Percentiles rank a stretch among this genome's conserved stretches.
These are phyloP conservation scores for Polygonum aviculare DNA, from an alignment of 148 eudicot genomes.

Conservation along the genomic window DNA sequence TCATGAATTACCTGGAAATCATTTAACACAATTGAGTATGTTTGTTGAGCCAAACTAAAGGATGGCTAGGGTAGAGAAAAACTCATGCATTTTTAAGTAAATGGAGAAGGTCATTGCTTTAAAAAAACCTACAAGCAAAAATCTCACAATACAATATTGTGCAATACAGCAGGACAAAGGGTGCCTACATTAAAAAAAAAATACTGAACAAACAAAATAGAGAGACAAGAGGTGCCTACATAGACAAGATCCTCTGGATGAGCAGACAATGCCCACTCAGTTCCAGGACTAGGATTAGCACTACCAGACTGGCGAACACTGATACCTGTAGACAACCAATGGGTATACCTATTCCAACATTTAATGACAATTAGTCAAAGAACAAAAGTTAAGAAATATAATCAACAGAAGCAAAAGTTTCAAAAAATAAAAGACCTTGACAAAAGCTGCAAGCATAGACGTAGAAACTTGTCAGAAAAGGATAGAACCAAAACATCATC, in stretches of 20 bases:
- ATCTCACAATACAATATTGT: neutral
- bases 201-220: neutral
- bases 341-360: conserved; percentile 51
- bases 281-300: conserved; percentile 41
- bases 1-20: conserved; percentile 74
- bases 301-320: conserved; percentile 55
- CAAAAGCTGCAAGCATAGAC: conserved; percentile 84
- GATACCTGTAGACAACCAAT: conserved; percentile 84
- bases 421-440: conserved; percentile 44
- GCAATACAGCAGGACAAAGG: too few relatives aligned
- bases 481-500: conserved; percentile 80
- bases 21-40: neutral
- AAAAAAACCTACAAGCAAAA: neutral
- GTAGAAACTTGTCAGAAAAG: conserved; percentile 84
- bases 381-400: neutral
- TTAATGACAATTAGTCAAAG: neutral
- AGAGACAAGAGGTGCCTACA: conserved; percentile 30
- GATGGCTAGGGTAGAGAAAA: neutral
- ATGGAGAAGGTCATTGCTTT: neutral
- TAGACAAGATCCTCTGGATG: conserved; percentile 67
- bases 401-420: neutral
- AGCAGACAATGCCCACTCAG: conserved; percentile 89
- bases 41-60: neutral
- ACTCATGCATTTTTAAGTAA: neutral
- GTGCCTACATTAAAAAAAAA: neutral